Evolutionary conservation across 108 stramenopile genomes (phyloP).

Genomic region (Fragilariopsis cylindrus): DNA sequence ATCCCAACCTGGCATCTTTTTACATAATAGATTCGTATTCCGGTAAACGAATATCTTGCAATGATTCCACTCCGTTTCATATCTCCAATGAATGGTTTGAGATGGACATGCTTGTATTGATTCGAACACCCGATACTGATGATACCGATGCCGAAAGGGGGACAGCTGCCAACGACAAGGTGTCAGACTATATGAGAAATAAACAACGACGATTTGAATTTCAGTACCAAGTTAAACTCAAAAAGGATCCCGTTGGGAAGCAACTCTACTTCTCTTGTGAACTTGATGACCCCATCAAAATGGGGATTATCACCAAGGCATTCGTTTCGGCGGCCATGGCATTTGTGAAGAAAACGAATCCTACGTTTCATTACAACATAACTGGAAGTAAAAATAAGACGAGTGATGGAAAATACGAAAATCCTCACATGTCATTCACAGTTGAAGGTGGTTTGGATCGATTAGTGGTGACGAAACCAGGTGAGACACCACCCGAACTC

Average conservation of each 20-base stretch:
- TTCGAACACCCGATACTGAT: constrained; percentile 83
- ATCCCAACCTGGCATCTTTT: constrained; percentile 31
- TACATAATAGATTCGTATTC: constrained; percentile 47
- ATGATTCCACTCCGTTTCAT: constrained; percentile 28
- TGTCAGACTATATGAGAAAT: constrained; percentile 54
- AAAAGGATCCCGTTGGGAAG: constrained; percentile 70
- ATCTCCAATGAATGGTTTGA: constrained; percentile 76
- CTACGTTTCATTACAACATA: constrained; percentile 53
- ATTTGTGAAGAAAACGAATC: constrained; percentile 83
- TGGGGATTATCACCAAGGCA: constrained; percentile 89
- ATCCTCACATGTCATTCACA: constrained; percentile 87
- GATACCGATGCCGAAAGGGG: constrained; percentile 37
- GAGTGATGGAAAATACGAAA: constrained; percentile 51
- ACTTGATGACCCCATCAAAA: constrained; percentile 75
- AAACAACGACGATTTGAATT: constrained; percentile 92
- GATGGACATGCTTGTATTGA: constrained; percentile 79
- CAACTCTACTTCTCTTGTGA: constrained; percentile 82
- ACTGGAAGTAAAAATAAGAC: constrained; percentile 34
- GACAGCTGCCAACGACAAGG: constrained; percentile 38
- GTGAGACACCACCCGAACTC: constrained; percentile 69
- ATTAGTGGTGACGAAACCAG: constrained; percentile 77
- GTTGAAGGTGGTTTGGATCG: constrained; percentile 81
- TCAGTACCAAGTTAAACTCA: constrained; percentile 87
- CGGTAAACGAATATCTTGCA: constrained; percentile 47
- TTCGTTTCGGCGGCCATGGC: constrained; percentile 83